These are phyloP conservation scores for Camptophora hylomeconis DNA, from an alignment of 2,329 filamentous ascomycete species.

Conservation along the genomic window DNA sequence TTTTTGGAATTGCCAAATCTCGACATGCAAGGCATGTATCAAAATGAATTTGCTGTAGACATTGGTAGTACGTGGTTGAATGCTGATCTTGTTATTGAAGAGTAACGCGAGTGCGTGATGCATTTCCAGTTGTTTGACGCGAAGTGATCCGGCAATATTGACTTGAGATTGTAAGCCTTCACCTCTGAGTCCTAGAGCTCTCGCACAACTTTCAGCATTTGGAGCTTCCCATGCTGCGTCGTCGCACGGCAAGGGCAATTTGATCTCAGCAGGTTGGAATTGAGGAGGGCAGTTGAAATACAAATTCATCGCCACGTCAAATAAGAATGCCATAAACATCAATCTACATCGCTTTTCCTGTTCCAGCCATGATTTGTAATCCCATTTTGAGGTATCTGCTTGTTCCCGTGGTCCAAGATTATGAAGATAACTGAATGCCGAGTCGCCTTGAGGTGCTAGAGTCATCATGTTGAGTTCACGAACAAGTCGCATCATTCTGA, in stretches of 20 bases:
- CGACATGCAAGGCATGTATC: conserved; percentile 53
- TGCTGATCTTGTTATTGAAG: conserved; percentile 44
- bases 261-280: conserved; percentile 52
- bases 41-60: conserved; percentile 62
- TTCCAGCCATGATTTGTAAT: conserved; percentile 55
- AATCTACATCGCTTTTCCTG: conserved; percentile 56
- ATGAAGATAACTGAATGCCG: conserved; percentile 47
- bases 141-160: conserved; percentile 51
- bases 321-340: conserved; percentile 52
- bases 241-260: conserved; percentile 56
- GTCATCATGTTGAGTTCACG: conserved; percentile 45
- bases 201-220: conserved; percentile 45
- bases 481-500: conserved; percentile 29
- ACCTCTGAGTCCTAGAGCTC: conserved; percentile 52
- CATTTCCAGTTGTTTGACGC: conserved; percentile 52
- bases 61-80: conserved; percentile 55
- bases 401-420: conserved; percentile 37
- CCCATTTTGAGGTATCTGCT: conserved; percentile 41
- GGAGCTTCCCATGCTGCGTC: conserved; percentile 62
- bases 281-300: conserved; percentile 58
- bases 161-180: conserved; percentile 36
- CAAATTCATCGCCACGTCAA: conserved; percentile 52
- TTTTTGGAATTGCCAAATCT: conserved; percentile 44
- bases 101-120: conserved; percentile 48
- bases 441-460: conserved; percentile 34